Evolutionary conservation across 441 rosid genomes (phyloP).

Genomic region (Heliophila coronopifolia): DNA sequence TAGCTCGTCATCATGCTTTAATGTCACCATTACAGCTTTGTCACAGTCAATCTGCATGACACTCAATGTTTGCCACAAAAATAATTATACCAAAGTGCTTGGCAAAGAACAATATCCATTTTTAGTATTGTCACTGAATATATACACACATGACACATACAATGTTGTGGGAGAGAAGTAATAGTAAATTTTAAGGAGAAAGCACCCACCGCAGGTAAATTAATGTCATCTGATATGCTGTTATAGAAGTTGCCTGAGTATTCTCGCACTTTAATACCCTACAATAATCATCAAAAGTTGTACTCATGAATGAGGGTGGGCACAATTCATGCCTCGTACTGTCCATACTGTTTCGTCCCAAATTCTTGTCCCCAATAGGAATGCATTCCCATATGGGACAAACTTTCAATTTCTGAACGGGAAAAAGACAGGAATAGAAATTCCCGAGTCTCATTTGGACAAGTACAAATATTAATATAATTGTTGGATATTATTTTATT

Average conservation of each 20-base stretch:
- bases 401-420: no score
- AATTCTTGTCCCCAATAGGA: no score
- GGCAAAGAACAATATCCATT: neutral
- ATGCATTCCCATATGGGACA: no score
- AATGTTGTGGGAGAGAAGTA: slow-evolving; percentile 1
- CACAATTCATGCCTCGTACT: no score
- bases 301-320: no score
- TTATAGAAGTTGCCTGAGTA: slow-evolving; percentile 94
- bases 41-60: slow-evolving; percentile 90
- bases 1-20: slow-evolving; percentile 95
- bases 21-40: slow-evolving; percentile 86
- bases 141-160: neutral
- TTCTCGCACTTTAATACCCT: slow-evolving; percentile 99
- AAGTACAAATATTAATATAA: no score
- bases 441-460: no score
- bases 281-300: slow-evolving; percentile 16
- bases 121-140: neutral
- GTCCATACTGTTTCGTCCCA: no score
- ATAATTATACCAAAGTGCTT: neutral
- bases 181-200: neutral
- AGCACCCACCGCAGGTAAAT: slow-evolving; percentile 30
- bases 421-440: no score
- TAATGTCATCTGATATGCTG: slow-evolving; percentile 61
- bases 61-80: slow-evolving; percentile 15
- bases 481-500: no score